phyloP scores from a whole-genome alignment of 75 land plant species.

The Chamaecyparis obtusa region DNA sequence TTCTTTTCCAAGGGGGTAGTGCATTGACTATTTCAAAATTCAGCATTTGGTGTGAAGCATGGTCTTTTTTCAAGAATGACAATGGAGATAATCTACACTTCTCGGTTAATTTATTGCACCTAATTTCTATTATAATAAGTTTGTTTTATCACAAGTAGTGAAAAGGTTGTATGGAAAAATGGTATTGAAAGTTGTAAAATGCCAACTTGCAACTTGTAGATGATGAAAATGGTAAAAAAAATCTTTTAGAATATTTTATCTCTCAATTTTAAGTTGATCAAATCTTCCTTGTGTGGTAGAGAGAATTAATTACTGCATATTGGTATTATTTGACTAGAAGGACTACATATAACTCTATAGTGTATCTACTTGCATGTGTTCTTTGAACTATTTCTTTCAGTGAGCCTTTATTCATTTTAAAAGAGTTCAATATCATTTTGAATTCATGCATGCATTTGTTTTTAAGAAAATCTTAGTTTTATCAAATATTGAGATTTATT shows the following conservation, averaged over 20 bases:
- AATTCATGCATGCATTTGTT: background rate
- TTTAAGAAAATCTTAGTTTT: background rate
- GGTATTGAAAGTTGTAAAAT: conserved; percentile 80
- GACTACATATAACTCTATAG: background rate
- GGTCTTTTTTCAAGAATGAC: background rate
- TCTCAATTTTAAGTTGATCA: background rate
- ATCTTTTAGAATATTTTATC: background rate
- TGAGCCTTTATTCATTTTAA: background rate
- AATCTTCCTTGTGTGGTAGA: background rate
- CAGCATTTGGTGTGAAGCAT: conserved; percentile 50
- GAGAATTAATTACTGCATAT: conserved; percentile 4
- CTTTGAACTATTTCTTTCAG: background rate
- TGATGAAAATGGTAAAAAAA: conserved; percentile 61
- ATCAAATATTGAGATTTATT: background rate
- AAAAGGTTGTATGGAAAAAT: conserved; percentile 75
- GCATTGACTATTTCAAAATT: conserved; percentile 63
- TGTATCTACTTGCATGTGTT: background rate
- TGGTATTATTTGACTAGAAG: background rate
- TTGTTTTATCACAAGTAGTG: conserved; percentile 45
- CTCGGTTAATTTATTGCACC: background rate
- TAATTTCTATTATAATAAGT: conserved; percentile 5
- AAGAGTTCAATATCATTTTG: background rate
- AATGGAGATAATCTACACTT: background rate
- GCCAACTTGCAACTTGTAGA: conserved; percentile 74
- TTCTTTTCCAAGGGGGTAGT: conserved; percentile 60